phyloP scores from a whole-genome alignment of 768 basidiomycete genomes.

The Harrya chromipes region DNA sequence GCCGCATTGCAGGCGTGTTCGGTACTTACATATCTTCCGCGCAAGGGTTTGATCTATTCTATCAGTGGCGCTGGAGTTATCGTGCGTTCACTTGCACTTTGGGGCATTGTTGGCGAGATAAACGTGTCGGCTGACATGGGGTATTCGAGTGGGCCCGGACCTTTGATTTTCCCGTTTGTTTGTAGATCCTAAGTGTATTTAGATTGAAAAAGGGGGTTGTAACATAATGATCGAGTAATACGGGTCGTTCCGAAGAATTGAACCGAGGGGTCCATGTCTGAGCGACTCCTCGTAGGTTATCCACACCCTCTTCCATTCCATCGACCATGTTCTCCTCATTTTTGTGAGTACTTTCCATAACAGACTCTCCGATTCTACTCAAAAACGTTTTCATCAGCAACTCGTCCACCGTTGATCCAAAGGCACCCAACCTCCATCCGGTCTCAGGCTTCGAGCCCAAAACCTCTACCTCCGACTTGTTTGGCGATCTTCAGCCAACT shows the following conservation, averaged over 20 bases:
- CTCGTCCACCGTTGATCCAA: constrained; percentile 54
- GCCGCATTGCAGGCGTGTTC: no score
- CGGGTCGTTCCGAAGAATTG: constrained; percentile 1
- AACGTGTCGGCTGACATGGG: no score
- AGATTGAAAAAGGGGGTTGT: no score
- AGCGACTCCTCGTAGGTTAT: neutral
- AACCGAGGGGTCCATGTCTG: constrained; percentile 4
- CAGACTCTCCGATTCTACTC: constrained; percentile 6
- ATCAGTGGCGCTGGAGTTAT: no score
- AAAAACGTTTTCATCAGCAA: constrained; percentile 38
- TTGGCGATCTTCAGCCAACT: constrained; percentile 69
- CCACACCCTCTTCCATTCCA: neutral
- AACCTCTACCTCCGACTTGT: constrained; percentile 54
- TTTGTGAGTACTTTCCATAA: constrained; percentile 53
- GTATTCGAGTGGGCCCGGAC: no score
- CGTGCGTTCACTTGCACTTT: no score
- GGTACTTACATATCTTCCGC: no score
- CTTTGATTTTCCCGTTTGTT: no score
- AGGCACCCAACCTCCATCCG: constrained; percentile 79
- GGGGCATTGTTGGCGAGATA: no score
- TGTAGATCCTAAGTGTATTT: no score
- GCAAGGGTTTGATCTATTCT: no score
- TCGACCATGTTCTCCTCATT: constrained; percentile 75
- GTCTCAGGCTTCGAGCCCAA: constrained; percentile 53
- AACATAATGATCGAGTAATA: no score